Evolutionary conservation across 768 basidiomycete genomes (phyloP), one percentile per base, ranked within the genome.

Genomic region (Xerocomellus chrysenteron): DNA sequence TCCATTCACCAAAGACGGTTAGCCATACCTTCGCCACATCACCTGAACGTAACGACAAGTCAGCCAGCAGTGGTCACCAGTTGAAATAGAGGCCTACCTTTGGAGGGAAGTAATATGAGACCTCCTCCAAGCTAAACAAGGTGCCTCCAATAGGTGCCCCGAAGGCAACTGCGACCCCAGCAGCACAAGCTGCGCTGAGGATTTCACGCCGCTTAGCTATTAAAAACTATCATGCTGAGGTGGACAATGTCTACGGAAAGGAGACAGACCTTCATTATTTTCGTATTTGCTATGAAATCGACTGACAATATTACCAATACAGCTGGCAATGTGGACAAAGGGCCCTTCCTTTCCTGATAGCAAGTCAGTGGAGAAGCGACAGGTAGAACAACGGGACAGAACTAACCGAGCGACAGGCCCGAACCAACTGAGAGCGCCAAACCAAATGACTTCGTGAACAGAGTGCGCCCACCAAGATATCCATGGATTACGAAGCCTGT

Each of bases 141-240:
- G 92, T 93, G 13, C 94, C 93, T 24, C 93, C 96, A 45, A 99
- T 92, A 1, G 97, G 97, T 0, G 96, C 95, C 45, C 96, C 96
- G 67, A 98, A 98, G 0, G 95, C 92, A 26, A 98, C 96, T 7
- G 96, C 92, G 12, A 99, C 97, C 30, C 97, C 97, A 24, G 97
- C 97, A 7, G 96, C 97, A 69, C 94, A 92, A 30, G 95, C 94
- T 12, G 97, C 97, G 58, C 92, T 94, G 37, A 99, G 76, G 52
- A 99, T 87, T 75, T 98, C 97, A 47, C 97, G 85, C 44, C 95
- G 82, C 70, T 98, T 98, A 14, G 85, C 94, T 94, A 55, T 28
- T 54, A 39, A 16, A 35, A 33, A 33, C 19, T 28, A n/a, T 52
- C 24, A 58, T 40, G 41, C 21, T 21, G 32, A 45, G 12, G 21